Evolutionary conservation across 345 rosid species (phyloP).

Genomic region (Eucalyptus grandis): DNA sequence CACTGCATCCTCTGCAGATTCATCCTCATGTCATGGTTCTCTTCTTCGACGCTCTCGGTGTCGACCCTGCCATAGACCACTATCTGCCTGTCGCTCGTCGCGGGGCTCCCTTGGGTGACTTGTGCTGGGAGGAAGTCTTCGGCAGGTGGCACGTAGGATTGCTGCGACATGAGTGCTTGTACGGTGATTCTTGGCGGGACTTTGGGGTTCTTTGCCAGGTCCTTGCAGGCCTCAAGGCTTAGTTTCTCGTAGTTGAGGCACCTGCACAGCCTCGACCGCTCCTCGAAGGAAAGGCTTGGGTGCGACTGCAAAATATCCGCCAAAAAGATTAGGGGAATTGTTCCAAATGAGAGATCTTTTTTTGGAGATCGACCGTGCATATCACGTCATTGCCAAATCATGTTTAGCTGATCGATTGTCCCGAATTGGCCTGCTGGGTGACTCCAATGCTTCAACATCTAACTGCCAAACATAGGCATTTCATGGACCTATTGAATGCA

Average conservation of each 20-base stretch:
- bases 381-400: background rate
- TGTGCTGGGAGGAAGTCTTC: background rate
- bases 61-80: background rate
- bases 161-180: slow-evolving; percentile 58
- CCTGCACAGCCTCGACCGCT: slow-evolving; percentile 47
- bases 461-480: background rate
- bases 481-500: background rate
- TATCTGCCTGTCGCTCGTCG: background rate
- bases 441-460: background rate
- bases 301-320: slow-evolving; percentile 37
- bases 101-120: background rate
- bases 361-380: background rate
- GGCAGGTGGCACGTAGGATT: background rate
- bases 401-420: background rate
- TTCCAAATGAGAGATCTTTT: background rate
- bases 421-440: background rate
- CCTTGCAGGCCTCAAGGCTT: slow-evolving; percentile 60
- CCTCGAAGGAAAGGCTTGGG: slow-evolving; percentile 41
- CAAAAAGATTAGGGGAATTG: background rate
- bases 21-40: slow-evolving; percentile 12
- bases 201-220: slow-evolving; percentile 71
- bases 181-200: slow-evolving; percentile 65
- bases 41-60: slow-evolving; percentile 7
- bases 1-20: slow-evolving; percentile 31
- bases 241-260: slow-evolving; percentile 66